Base-by-base conservation (phyloP, 2,329 filamentous ascomycete species). In the Malbranchea cinnamomea region DNA sequence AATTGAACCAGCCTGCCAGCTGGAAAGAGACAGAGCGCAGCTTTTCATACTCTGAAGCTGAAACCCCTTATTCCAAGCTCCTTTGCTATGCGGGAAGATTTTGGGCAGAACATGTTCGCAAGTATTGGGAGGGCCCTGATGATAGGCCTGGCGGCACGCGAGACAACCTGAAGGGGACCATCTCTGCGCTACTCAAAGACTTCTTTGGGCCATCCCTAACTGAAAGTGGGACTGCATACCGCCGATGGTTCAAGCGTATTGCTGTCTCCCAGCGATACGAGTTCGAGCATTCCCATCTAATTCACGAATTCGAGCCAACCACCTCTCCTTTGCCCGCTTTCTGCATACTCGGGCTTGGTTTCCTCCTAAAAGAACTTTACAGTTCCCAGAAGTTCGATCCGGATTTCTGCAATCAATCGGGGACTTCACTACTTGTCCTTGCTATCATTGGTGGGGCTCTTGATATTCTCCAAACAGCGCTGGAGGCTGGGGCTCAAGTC, bases 171-270 rank as follows among this genome's bases (percentile, higher is more conserved):
- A n/a, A n/a, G n/a, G n/a, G n/a, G n/a, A n/a, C n/a, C n/a, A n/a
- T n/a, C n/a, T n/a, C n/a, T n/a, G n/a, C n/a, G n/a, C n/a, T n/a
- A n/a, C 22, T 31, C 6, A 10, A 23, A 15, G 10, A 11, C 6
- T 30, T 30, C 14, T 4, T 30, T 14, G 28, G 28, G 9, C n/a
- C n/a, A n/a, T 30, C 28, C 10, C 8, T 24, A 14, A 9, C 23
- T 15, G 19, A 30, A 10, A 30, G 28, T 4, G 20, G 17, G 14
- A 10, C 8, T n/a, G n/a, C 19, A 9, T 30, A 30, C 16, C 2
- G 28, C 11, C 3, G 11, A 11, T 30, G 28, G 28, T 12, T 7
- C 28, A 23, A 3, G 2, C n/a, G n/a, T n/a, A n/a, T n/a, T n/a
- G n/a, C n/a, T n/a, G n/a, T n/a, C n/a, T n/a, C n/a, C n/a, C n/a